Evolutionary conservation across 164 flowering plant genomes (phyloP).

Genomic region (Liriodendron chinense): DNA sequence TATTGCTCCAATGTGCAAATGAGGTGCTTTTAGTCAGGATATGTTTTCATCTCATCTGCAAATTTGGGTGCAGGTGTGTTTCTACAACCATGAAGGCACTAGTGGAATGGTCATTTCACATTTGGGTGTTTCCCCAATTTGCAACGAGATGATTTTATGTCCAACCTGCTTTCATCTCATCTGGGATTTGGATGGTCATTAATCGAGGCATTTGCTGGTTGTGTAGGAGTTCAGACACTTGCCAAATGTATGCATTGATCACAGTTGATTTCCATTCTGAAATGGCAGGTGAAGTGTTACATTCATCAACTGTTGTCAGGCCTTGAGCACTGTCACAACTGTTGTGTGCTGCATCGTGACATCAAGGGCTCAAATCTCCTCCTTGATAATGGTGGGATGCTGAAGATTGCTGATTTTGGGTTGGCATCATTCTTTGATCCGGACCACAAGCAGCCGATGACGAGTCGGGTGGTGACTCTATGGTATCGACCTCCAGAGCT

Average conservation of each 20-base stretch:
- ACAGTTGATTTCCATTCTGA: not conserved
- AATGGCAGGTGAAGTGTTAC: conserved; percentile 43
- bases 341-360: conserved; percentile 62
- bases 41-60: not conserved
- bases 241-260: not conserved
- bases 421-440: conserved; percentile 47
- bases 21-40: not conserved
- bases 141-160: not conserved
- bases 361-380: conserved; percentile 92
- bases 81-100: not conserved
- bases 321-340: conserved; percentile 46
- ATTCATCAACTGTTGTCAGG: conserved; percentile 45
- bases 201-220: not conserved
- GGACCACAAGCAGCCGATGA: conserved; percentile 72
- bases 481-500: conserved; percentile 59
- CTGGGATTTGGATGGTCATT: too few relatives aligned
- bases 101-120: not conserved
- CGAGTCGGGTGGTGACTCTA: conserved; percentile 50
- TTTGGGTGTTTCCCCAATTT: not conserved
- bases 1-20: not conserved
- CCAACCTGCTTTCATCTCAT: not conserved
- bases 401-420: conserved; percentile 76
- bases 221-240: too few relatives aligned
- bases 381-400: conserved; percentile 65
- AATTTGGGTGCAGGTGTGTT: too few relatives aligned